Percentiles rank a stretch among this genome's conserved stretches.
These are phyloP conservation scores for Protomyces lactucae-debilis DNA, from an alignment of 1,139 yeast species.

Conservation along the genomic window DNA sequence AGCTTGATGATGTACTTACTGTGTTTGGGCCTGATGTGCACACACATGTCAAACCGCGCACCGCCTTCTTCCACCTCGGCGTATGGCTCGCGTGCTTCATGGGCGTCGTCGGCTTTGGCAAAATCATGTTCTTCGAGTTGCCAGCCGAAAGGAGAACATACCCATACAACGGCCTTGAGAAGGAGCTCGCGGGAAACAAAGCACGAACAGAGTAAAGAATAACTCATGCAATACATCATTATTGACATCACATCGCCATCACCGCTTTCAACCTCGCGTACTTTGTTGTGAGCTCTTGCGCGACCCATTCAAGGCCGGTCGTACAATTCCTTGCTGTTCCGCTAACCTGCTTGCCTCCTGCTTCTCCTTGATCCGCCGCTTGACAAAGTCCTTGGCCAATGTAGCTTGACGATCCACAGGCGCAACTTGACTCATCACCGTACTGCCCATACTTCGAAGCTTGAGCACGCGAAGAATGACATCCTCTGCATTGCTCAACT, in stretches of 20 bases:
- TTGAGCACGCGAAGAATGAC: slow-evolving; percentile 12
- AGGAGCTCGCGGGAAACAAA: neutral
- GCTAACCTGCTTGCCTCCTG: neutral
- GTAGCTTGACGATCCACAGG: neutral
- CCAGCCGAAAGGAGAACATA: slow-evolving; percentile 20
- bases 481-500: slow-evolving; percentile 15
- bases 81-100: slow-evolving; percentile 52
- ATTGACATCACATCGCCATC: too few species aligned
- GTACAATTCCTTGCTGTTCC: neutral
- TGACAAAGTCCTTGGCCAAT: neutral
- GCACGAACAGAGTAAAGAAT: neutral
- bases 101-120: slow-evolving; percentile 53
- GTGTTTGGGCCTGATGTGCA: slow-evolving; percentile 84
- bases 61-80: slow-evolving; percentile 48
- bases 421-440: neutral
- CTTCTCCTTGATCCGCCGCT: neutral
- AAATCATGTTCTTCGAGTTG: slow-evolving; percentile 35
- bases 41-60: slow-evolving; percentile 54
- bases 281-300: too few species aligned
- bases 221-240: too few species aligned
- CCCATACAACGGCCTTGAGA: slow-evolving; percentile 17
- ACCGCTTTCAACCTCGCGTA: too few species aligned
- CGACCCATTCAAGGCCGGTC: neutral
- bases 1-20: slow-evolving; percentile 68
- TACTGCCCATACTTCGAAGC: neutral